Percentiles rank a stretch among this genome's conserved stretches.
These are phyloP conservation scores for Coffea humblotiana DNA, from an alignment of 305 asterid genomes.

Conservation along the genomic window DNA sequence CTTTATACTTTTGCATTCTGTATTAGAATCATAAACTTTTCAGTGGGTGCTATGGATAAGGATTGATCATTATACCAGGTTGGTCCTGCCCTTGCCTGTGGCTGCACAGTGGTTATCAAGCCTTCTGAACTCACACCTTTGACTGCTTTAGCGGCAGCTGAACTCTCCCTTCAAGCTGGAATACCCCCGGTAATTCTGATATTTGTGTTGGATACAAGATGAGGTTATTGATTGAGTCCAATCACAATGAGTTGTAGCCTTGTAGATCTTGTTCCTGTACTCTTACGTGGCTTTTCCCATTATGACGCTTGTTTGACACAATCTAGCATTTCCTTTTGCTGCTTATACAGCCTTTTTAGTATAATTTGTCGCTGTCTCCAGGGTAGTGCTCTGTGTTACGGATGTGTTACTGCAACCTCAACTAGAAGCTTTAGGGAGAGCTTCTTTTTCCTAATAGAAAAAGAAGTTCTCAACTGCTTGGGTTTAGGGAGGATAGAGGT, in stretches of 20 bases:
- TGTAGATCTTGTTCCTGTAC: background rate
- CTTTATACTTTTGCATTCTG: background rate
- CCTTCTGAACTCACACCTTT: constrained; percentile 95
- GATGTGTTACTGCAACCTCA: background rate
- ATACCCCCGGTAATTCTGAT: constrained; percentile 77
- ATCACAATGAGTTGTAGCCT: background rate
- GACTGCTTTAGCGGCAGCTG: constrained; percentile 98
- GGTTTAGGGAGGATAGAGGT: background rate
- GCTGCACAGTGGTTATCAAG: constrained; percentile 91
- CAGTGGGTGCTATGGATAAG: background rate
- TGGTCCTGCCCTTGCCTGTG: constrained; percentile 98
- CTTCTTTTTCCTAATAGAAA: background rate
- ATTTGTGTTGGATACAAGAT: constrained; percentile 17
- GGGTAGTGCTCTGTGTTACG: background rate
- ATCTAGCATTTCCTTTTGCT: background rate
- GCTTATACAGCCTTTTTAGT: background rate
- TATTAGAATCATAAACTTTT: background rate
- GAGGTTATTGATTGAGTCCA: background rate
- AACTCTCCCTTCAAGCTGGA: constrained; percentile 95
- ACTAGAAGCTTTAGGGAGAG: too few relatives aligned
- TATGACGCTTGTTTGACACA: background rate
- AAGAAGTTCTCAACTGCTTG: background rate
- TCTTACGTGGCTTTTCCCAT: background rate
- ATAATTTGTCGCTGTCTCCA: background rate
- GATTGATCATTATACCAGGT: constrained; percentile 49